A percentile compares a stretch with the other conserved stretches of the same genome.
These are phyloP conservation scores for Fusarium tjaetaba DNA, from an alignment of 2,329 filamentous ascomycete species.

Conservation along the genomic window DNA sequence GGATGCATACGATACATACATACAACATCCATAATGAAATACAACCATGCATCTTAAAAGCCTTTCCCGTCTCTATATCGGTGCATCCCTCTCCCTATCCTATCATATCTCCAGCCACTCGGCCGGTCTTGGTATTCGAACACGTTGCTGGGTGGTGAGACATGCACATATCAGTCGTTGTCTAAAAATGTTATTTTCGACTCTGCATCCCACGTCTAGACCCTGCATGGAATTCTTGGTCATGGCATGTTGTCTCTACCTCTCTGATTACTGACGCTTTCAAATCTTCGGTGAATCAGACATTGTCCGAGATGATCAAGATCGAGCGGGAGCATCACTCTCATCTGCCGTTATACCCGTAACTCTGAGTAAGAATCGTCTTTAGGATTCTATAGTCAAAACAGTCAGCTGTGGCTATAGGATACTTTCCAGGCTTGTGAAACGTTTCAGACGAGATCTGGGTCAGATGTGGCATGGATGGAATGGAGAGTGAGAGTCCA, in stretches of 20 bases:
- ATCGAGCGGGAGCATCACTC: background rate
- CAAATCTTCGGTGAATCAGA: background rate
- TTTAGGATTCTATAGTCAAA: background rate
- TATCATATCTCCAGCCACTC: background rate
- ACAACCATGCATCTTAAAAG: slow-evolving; percentile 1
- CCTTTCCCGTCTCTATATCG: slow-evolving; percentile 17
- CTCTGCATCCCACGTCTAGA: background rate
- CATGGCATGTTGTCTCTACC: background rate
- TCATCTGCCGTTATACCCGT: background rate
- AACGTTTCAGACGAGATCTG: slow-evolving; percentile 29
- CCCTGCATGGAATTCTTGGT: slow-evolving; percentile 10
- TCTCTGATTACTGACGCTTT: background rate
- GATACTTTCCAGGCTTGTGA: slow-evolving; percentile 15
- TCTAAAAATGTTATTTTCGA: background rate
- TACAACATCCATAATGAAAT: background rate
- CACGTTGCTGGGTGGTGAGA: slow-evolving; percentile 18
- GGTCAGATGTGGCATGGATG: background rate
- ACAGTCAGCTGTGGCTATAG: slow-evolving; percentile 7
- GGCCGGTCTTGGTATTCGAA: background rate
- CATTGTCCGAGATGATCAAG: background rate
- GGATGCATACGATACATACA: background rate
- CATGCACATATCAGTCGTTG: slow-evolving; percentile 17
- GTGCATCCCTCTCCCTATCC: background rate
- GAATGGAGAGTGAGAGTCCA: slow-evolving; percentile 4
- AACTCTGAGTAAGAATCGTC: background rate